A percentile compares a stretch with the other conserved stretches of the same genome.
These are phyloP conservation scores for Ensete glaucum DNA, from an alignment of 176 grass and related monocot species.

Conservation along the genomic window DNA sequence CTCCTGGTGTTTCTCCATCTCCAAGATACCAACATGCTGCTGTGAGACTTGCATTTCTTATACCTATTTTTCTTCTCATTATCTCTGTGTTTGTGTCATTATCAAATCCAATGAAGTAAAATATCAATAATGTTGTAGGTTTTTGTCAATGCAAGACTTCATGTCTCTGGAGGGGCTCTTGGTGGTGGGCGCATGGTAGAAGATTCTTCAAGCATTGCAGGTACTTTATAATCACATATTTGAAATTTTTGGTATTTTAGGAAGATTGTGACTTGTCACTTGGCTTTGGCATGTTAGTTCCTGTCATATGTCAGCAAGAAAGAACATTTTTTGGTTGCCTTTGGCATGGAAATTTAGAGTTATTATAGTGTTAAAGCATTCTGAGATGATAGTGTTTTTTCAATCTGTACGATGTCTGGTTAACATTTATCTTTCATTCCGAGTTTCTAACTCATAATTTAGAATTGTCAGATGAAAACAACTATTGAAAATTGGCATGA, in stretches of 20 bases:
- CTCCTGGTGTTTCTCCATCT: slow-evolving; percentile 96
- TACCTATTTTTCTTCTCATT: slow-evolving; percentile 2
- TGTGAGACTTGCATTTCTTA: slow-evolving; percentile 36
- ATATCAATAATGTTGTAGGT: slow-evolving; percentile 34
- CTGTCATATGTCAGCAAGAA: neutral
- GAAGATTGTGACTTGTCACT: neutral
- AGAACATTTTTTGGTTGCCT: neutral
- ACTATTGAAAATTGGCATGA: neutral
- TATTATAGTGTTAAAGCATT: too few relatives aligned
- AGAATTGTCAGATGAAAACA: too few relatives aligned
- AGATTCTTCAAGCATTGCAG: slow-evolving; percentile 97
- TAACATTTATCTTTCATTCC: too few relatives aligned
- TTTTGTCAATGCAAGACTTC: slow-evolving; percentile 98
- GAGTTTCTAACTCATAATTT: too few relatives aligned
- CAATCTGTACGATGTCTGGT: too few relatives aligned
- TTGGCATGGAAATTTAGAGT: neutral
- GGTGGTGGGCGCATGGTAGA: slow-evolving; percentile 99
- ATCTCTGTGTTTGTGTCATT: neutral
- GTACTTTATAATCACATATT: slow-evolving; percentile 32
- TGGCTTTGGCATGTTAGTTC: neutral
- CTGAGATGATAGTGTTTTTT: too few relatives aligned
- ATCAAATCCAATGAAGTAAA: neutral
- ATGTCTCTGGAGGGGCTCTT: slow-evolving; percentile 99
- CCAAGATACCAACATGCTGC: slow-evolving; percentile 99
- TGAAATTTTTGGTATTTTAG: slow-evolving; percentile 10